A percentile compares a stretch with the other conserved stretches of the same genome.
Evolutionary conservation across 441 rosid species (phyloP).

Genomic region (Erysimum pusillum): DNA sequence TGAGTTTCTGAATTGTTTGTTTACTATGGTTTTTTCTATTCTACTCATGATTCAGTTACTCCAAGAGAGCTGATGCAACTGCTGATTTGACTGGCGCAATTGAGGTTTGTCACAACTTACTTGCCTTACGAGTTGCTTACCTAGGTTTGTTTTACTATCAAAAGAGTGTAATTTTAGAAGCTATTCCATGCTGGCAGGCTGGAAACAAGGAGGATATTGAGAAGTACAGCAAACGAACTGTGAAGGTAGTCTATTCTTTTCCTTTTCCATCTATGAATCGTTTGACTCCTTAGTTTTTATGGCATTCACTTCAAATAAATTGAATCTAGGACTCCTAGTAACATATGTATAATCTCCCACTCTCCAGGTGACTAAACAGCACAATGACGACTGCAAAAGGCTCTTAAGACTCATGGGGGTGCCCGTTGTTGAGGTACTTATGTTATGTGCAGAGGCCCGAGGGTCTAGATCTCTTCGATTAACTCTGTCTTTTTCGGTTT

Average conservation of each 20-base stretch:
- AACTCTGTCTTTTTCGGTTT: not conserved
- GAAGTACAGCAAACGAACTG: conserved; percentile 94
- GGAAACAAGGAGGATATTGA: conserved; percentile 96
- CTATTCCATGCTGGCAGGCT: conserved; percentile 49
- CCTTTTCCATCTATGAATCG: not conserved
- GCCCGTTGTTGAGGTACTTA: conserved; percentile 85
- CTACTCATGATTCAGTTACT: conserved; percentile 59
- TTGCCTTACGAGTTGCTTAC: not conserved
- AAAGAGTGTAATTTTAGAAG: conserved; percentile 1
- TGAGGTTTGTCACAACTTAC: conserved; percentile 55
- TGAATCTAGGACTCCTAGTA: conserved; percentile 13
- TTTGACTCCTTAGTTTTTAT: not conserved
- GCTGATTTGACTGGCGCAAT: conserved; percentile 73
- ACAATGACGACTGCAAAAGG: conserved; percentile 92
- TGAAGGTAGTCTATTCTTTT: conserved; percentile 64
- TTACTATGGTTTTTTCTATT: conserved; percentile 1
- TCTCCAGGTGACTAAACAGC: conserved; percentile 88
- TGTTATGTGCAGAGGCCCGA: not conserved
- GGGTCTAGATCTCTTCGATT: not conserved
- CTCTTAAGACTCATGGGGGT: conserved; percentile 95
- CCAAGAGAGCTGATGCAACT: conserved; percentile 94
- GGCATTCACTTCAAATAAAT: conserved; percentile 7
- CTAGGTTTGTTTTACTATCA: not conserved
- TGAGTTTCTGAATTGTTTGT: conserved; percentile 12
- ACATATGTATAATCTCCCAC: conserved; percentile 20